Conservation (phyloP, 2,329 filamentous ascomycete species). For the Epicoccum nigrum region DNA sequence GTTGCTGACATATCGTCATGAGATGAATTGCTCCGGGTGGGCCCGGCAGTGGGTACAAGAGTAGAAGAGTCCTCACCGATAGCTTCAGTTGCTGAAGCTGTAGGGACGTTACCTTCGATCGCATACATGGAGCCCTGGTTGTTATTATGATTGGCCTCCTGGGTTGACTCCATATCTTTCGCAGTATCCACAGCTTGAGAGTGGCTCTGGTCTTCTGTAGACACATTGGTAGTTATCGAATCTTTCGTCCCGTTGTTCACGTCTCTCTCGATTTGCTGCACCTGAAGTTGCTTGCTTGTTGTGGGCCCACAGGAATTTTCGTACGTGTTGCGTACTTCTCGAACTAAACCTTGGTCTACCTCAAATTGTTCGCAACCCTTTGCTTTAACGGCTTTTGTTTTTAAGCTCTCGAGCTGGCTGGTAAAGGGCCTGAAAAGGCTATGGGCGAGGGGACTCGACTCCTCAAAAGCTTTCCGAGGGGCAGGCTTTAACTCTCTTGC, state of each 20-base stretch:
- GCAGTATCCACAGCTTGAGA: no score
- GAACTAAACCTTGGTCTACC: constrained; percentile 29
- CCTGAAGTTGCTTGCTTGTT: constrained; percentile 31
- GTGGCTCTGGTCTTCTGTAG: constrained; percentile 19
- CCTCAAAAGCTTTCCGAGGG: constrained; percentile 23
- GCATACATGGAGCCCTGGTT: no score
- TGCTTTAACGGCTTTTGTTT: constrained; percentile 13
- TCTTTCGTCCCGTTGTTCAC: not conserved
- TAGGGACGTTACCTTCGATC: no score
- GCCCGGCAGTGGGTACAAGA: no score
- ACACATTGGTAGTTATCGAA: constrained; percentile 16
- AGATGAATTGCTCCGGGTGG: no score
- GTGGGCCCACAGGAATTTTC: constrained; percentile 38
- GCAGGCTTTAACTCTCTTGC: constrained; percentile 21
- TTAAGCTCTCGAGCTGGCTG: constrained; percentile 33
- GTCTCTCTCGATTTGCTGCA: not conserved
- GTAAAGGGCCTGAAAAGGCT: constrained; percentile 43
- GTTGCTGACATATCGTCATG: not conserved
- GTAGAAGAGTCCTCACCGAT: no score
- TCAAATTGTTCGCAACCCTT: constrained; percentile 16
- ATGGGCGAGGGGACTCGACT: constrained; percentile 32
- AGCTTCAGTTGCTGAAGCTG: no score
- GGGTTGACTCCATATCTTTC: no score
- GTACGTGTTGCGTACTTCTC: constrained; percentile 33
- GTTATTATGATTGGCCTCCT: no score